These are phyloP conservation scores for Glycine soja DNA, from an alignment of 306 rosid genomes.

Conservation along the genomic window DNA sequence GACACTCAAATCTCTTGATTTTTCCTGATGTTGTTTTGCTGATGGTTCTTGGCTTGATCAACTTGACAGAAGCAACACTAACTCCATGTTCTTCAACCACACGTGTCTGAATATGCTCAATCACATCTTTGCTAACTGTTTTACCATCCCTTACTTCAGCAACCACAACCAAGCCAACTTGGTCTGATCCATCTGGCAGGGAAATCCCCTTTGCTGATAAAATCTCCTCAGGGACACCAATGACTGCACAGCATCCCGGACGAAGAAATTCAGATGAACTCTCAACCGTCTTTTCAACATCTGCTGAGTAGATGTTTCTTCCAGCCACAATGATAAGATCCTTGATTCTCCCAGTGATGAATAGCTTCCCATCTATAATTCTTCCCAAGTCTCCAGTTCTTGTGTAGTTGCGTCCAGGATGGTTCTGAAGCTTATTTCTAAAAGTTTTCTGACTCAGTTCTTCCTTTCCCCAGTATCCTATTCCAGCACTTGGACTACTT, in stretches of 20 bases:
- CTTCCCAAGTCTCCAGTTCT: slow-evolving; percentile 95
- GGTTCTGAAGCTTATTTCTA: slow-evolving; percentile 69
- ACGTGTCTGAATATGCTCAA: slow-evolving; percentile 69
- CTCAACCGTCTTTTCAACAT: slow-evolving; percentile 95
- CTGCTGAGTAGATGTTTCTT: slow-evolving; percentile 90
- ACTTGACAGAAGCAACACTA: slow-evolving; percentile 71
- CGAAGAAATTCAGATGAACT: slow-evolving; percentile 79
- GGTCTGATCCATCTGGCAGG: slow-evolving; percentile 79
- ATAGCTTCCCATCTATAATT: slow-evolving; percentile 68
- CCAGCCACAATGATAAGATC: slow-evolving; percentile 97
- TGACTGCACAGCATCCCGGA: slow-evolving; percentile 93
- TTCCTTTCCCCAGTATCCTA: slow-evolving; percentile 90
- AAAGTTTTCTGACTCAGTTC: slow-evolving; percentile 74
- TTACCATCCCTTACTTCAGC: slow-evolving; percentile 89
- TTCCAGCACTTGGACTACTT: slow-evolving; percentile 94
- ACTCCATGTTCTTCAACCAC: slow-evolving; percentile 97
- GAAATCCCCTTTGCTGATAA: slow-evolving; percentile 74
- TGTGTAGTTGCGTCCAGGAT: slow-evolving; percentile 68
- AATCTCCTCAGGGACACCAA: slow-evolving; percentile 82
- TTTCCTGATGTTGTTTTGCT: slow-evolving; percentile 97
- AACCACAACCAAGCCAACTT: slow-evolving; percentile 89
- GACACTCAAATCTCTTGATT: slow-evolving; percentile 92
- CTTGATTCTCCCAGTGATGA: slow-evolving; percentile 96
- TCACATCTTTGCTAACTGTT: slow-evolving; percentile 68
- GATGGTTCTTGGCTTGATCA: slow-evolving; percentile 89